Evolutionary conservation across 2,329 filamentous ascomycete genomes (phyloP).

Genomic region (Diaporthe longicolla): DNA sequence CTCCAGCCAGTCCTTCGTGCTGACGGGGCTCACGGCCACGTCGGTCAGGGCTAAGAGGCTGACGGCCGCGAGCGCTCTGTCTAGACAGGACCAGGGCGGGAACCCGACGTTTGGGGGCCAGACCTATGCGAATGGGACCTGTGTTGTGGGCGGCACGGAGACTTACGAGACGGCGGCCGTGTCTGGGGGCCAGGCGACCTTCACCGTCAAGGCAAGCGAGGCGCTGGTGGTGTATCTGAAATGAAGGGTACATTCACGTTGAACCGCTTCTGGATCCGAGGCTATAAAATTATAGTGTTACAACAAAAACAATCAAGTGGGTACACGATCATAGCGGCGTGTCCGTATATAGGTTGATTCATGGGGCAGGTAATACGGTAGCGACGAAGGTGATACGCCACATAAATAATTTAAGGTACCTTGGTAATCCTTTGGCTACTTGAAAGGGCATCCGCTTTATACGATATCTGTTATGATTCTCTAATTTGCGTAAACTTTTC

Average conservation of each 20-base stretch:
- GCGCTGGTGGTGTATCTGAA: conserved; percentile 63
- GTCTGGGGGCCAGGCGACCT: conserved; percentile 52
- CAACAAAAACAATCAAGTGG: too few species aligned
- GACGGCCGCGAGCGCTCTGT: conserved; percentile 59
- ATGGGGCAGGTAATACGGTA: not conserved
- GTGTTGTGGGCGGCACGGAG: conserved; percentile 57
- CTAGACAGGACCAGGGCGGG: conserved; percentile 59
- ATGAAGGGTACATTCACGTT: conserved; percentile 25
- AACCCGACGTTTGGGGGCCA: conserved; percentile 61
- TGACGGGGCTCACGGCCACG: conserved; percentile 52
- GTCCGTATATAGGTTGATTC: too few species aligned
- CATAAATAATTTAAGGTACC: not conserved
- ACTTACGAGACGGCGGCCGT: conserved; percentile 54
- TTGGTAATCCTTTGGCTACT: not conserved
- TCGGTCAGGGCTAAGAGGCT: conserved; percentile 58
- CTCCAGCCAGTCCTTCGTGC: conserved; percentile 55
- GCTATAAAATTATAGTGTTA: not conserved
- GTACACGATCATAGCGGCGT: too few species aligned
- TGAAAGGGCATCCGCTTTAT: not conserved
- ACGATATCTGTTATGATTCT: not conserved
- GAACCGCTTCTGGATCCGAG: not conserved
- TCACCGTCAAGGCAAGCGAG: conserved; percentile 59
- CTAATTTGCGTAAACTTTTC: not conserved
- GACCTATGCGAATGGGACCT: conserved; percentile 61
- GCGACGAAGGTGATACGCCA: not conserved